Percentiles rank a stretch among this genome's conserved stretches.
Evolutionary conservation across 306 rosid species (phyloP).

Genomic region (Cajanus cajan): DNA sequence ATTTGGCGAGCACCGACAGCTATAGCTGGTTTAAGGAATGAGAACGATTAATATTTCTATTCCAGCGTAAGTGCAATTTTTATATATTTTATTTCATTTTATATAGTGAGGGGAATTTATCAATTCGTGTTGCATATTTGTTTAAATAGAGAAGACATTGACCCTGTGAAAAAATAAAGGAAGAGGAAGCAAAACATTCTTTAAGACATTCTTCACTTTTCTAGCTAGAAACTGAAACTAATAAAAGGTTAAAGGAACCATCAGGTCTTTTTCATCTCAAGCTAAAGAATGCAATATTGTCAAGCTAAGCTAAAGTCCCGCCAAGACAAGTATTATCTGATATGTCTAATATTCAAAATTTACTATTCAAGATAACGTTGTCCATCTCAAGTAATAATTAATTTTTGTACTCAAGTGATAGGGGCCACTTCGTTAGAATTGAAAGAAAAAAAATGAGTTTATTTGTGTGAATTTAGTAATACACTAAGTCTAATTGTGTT

Average conservation of each 20-base stretch:
- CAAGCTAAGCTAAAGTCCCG: not conserved
- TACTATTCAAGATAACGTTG: not conserved
- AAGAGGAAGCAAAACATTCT: conserved; percentile 28
- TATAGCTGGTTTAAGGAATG: conserved; percentile 42
- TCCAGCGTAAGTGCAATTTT: conserved; percentile 3
- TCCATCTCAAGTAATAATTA: not conserved
- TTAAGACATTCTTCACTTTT: conserved; percentile 36
- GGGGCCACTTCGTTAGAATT: not conserved
- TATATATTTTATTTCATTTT: not conserved
- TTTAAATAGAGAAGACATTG: conserved; percentile 32
- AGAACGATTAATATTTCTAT: conserved; percentile 25
- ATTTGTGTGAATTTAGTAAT: not conserved
- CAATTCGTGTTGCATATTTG: not conserved
- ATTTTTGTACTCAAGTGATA: not conserved
- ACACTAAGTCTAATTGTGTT: not conserved
- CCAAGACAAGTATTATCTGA: not conserved
- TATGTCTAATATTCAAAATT: not conserved
- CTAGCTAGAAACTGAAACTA: not conserved
- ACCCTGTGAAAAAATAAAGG: conserved; percentile 18
- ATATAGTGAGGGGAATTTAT: not conserved
- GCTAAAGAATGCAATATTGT: too few relatives aligned
- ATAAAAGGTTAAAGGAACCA: conserved; percentile 8
- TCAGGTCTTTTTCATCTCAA: not conserved
- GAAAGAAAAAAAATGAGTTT: not conserved
- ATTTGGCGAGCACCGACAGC: conserved; percentile 60